Evolutionary conservation across 1,284 basidiomycete species (phyloP), one percentile per base, ranked within the genome.

Genomic region (Moesziomyces antarcticus): DNA sequence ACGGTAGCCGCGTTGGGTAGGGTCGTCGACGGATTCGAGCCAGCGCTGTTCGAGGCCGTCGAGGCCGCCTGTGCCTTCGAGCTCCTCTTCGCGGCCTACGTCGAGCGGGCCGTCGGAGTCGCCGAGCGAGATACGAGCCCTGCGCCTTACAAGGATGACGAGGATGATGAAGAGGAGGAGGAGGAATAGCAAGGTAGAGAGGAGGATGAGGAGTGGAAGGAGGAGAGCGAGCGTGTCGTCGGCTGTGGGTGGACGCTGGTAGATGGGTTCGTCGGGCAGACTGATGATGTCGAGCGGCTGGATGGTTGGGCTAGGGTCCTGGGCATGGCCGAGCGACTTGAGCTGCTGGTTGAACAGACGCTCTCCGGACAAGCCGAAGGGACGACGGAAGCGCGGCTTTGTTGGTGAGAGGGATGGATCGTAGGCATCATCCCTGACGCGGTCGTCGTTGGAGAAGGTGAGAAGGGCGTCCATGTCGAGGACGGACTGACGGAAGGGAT

Each of bases 71-170:
- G 96, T 93, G 7, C 91, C 92, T 55, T 94, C 91, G 14, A 84
- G 77, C 55, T 82, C 73, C 64, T 85, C 84, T 75, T 96, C 93
- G 56, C 93, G 89, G 77, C 90, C 92, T 86, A 99, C 90, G 85
- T 99, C 95, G 53, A 96, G 88, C 3, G 97, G 97, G 30, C 96
- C 94, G 80, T 95, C 93, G 71, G 88, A 88, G 86, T 98, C 96
- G 50, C 89, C 88, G 49, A 97, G 89, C 73, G 91, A 83, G 61
- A 80, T 78, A 3, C 77, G 61, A 11, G 76, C 73, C 40, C 68
- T 58, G 30, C 75, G 50, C 27, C 75, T 74, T 14, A 79, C 76
- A 47, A 82, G 41, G 25, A 83, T 71, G 54, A 80, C 75, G 35
- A 84, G 69, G 68, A 82, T 68, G 56, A 75, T 73, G 51, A 83